Evolutionary conservation across 164 flowering plant species (phyloP), one percentile per base, ranked within the genome.

Genomic region (Akebia trifoliata): DNA sequence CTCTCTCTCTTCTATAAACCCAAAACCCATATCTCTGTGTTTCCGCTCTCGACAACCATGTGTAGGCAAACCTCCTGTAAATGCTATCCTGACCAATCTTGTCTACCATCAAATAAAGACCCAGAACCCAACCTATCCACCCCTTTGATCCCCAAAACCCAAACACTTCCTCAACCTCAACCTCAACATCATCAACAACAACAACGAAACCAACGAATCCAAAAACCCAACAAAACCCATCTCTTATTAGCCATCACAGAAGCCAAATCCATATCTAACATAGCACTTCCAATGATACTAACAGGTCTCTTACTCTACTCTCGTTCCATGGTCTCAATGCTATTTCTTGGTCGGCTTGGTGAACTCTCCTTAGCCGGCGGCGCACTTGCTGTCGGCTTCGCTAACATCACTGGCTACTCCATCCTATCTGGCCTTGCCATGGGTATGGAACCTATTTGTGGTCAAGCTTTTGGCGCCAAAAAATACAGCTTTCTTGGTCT

Each of bases 391-490:
- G 56, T 84, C 8, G 91, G 91, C 1, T 87, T 87, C 37, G 95
- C 91, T 6, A 87, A 87, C 72, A 87, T 87, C 71, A 87, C 95
- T 32, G 95, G 89, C 4, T 87, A 87, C 69, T 87, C 95, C 4
- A 44, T 87, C 35, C 83, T 87, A 34, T 84, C 90, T 0, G 95
- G 95, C 39, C 77, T 87, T 0, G 81, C 91, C 39, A 75, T 78
- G 74, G 95, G 95, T 0, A 87, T 87, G 95, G 95, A 87, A 61
- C 95, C 95, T 61, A 87, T 87, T 34, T 87, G 95, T 55, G 87
- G 87, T 1, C 95, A 87, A 44, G 89, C 91, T 43, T 84, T 75
- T 37, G 95, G 95, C 7, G 95, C 95, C 50, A 71, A 78, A 32
- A 70, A 67, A 48, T 69, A 57, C 69, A 75, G 70, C 29, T 78